phyloP scores from a whole-genome alignment of 2,329 filamentous ascomycete species.

The Dactylellina cionopaga region DNA sequence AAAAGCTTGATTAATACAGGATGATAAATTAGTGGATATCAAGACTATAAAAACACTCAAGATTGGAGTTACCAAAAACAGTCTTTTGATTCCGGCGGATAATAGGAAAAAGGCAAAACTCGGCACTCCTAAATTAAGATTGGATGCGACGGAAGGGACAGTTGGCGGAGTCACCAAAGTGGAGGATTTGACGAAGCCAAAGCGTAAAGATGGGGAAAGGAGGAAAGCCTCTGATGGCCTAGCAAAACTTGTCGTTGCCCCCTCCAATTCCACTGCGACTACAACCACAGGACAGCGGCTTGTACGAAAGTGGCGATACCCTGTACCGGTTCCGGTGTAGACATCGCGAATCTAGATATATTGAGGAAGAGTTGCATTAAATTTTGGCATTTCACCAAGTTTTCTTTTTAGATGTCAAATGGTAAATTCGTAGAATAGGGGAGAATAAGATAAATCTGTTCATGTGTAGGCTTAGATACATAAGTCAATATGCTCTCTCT shows the following conservation, averaged over 20 bases:
- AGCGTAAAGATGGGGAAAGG: neutral
- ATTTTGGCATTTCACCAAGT: too few relatives aligned
- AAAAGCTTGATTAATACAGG: slow-evolving; percentile 6
- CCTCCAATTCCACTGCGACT: neutral
- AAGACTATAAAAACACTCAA: slow-evolving; percentile 8
- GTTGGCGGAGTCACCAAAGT: slow-evolving; percentile 1
- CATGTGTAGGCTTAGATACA: too few relatives aligned
- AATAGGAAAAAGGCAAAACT: slow-evolving; percentile 12
- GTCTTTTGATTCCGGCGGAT: slow-evolving; percentile 9
- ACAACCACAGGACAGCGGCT: neutral
- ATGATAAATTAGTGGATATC: neutral
- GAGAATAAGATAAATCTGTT: too few relatives aligned
- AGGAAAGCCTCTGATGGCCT: neutral
- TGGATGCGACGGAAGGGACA: neutral
- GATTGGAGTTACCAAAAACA: slow-evolving; percentile 23
- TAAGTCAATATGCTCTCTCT: too few relatives aligned
- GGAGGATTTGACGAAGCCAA: neutral
- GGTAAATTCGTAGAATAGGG: too few relatives aligned
- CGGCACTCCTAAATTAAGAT: slow-evolving; percentile 7
- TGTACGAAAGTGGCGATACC: too few relatives aligned
- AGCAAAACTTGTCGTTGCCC: neutral
- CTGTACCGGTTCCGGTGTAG: too few relatives aligned
- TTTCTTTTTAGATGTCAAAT: too few relatives aligned
- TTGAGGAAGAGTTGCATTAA: too few relatives aligned
- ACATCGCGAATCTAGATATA: too few relatives aligned